Evolutionary conservation across 2,329 filamentous ascomycete species (phyloP).

Genomic region (Teratosphaeria pseudoeucalypti): DNA sequence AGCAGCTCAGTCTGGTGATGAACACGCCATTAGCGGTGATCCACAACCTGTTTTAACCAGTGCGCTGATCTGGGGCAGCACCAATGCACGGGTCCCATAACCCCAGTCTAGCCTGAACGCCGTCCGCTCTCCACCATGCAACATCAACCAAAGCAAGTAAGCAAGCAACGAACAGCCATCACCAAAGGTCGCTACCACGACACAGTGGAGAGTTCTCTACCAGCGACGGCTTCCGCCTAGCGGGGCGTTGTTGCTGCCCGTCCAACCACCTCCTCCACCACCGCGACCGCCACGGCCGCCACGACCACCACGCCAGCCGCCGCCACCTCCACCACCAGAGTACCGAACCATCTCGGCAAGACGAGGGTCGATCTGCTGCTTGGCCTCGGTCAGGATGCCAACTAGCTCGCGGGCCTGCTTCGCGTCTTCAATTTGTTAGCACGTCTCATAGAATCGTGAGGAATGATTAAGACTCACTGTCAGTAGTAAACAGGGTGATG

Average conservation of each 20-base stretch:
- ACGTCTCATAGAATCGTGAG: slow-evolving; percentile 3
- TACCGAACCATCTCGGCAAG: slow-evolving; percentile 94
- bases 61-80: not conserved
- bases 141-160: not conserved
- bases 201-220: slow-evolving; percentile 24
- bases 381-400: slow-evolving; percentile 83
- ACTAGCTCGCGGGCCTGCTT: slow-evolving; percentile 86
- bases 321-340: slow-evolving; percentile 69
- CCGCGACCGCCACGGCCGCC: slow-evolving; percentile 49
- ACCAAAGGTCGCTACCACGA: not conserved
- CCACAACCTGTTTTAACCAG: not conserved
- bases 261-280: slow-evolving; percentile 34
- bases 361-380: slow-evolving; percentile 94
- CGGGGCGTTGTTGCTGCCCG: slow-evolving; percentile 48
- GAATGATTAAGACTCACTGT: slow-evolving; percentile 59
- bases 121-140: not conserved
- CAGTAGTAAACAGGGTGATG: slow-evolving; percentile 98
- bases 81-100: not conserved
- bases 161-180: not conserved
- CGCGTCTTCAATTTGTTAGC: slow-evolving; percentile 31
- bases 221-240: slow-evolving; percentile 48
- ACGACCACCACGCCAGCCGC: slow-evolving; percentile 54
- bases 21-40: not conserved
- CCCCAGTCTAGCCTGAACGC: slow-evolving; percentile 1
- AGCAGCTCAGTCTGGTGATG: slow-evolving; percentile 1